Evolutionary conservation across 1,284 basidiomycete species (phyloP), one percentile per base, ranked within the genome.

Genomic region (Sanguinoderma infundibulare): DNA sequence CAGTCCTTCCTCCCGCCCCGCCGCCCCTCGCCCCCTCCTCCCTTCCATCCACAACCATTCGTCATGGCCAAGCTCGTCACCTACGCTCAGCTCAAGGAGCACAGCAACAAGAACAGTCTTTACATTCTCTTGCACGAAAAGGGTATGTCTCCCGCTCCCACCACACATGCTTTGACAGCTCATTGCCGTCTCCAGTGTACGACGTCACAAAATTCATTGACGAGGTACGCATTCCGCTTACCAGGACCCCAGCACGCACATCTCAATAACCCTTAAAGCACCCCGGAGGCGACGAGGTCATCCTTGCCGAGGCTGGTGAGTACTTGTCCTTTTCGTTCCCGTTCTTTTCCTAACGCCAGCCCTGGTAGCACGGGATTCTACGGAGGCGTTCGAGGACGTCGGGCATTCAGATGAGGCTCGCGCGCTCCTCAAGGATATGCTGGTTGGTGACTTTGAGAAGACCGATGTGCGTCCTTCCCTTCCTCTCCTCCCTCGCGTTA

Each of bases 341-440:
- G 35, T 26, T 55, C 59, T 6, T 17, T 20, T 20, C 57, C 54
- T 49, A 50, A 67, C 59, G 62, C 34, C 66, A 22, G 26, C 22
- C 30, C 20, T 14, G 49, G 20, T 71, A 93, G 92, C 91, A 70
- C 90, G 91, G 74, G 96, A 99, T 77, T 96, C 95, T 30, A 98
- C 97, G 46, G 98, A 99, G 76, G 95, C 97, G 12, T 99, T 99
- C 73, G 98, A 99, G 81, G 98, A 99, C 76, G 96, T 99, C 52
- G 97, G 98, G 47, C 97, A 99, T 85, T 98, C 96, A 17, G 98
- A 99, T 73, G 98, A 99, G 78, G 98, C 97, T 17, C 90, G 97
- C 62, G 89, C 83, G n/a, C 85, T 98, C 65, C 84, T 99, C 60
- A 85, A 87, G 63, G 86, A 78, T 70, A 83, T 96, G 87, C 77